Conservation (phyloP, 2,329 filamentous ascomycete species). For the Colletotrichum tanaceti region DNA sequence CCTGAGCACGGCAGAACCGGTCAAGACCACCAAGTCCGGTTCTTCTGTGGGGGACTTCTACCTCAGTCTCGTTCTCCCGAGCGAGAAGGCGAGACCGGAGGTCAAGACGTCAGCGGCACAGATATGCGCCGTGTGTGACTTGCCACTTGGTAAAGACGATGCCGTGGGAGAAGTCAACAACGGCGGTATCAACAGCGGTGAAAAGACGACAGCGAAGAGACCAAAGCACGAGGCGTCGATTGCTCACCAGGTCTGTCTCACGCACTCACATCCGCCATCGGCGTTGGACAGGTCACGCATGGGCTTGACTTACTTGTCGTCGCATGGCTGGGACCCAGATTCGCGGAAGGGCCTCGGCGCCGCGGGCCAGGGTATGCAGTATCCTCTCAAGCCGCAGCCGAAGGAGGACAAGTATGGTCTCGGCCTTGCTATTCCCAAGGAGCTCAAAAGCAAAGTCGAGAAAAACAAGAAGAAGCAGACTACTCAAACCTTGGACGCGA, state of each 20-base stretch:
- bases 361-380: conserved; percentile 76
- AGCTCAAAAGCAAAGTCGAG: conserved; percentile 54
- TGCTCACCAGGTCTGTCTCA: conserved; percentile 76
- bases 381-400: conserved; percentile 76
- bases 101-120: conserved; percentile 14
- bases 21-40: conserved; percentile 44
- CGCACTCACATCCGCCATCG: conserved; percentile 78
- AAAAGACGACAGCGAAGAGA: conserved; percentile 39
- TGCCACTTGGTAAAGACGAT: conserved; percentile 47
- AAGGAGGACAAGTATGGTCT: conserved; percentile 83
- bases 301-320: conserved; percentile 73
- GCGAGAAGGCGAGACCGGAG: conserved; percentile 40
- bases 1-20: conserved; percentile 45
- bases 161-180: conserved; percentile 20
- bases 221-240: conserved; percentile 69
- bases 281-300: conserved; percentile 76
- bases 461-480: conserved; percentile 57
- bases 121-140: conserved; percentile 52
- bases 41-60: conserved; percentile 68
- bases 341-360: conserved; percentile 77
- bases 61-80: conserved; percentile 72
- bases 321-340: conserved; percentile 81
- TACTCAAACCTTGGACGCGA: conserved; percentile 72
- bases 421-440: conserved; percentile 63
- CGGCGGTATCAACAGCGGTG: conserved; percentile 45